phyloP scores from a whole-genome alignment of 257 asterid genomes.

The Nicotiana knightiana region DNA sequence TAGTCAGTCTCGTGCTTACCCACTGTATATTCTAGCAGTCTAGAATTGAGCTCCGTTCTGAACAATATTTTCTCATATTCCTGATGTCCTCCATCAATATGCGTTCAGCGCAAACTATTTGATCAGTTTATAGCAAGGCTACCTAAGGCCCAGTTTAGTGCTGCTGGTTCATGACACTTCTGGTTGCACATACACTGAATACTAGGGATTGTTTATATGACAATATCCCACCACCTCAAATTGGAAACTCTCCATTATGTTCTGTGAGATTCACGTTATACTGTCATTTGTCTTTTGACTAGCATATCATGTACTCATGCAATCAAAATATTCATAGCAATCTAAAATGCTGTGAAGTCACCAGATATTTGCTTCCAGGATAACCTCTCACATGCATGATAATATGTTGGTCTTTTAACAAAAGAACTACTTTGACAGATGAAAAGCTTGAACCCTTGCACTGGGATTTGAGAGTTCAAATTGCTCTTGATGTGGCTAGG shows the following conservation, averaged over 20 bases:
- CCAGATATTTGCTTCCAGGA: not conserved
- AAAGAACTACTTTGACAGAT: conserved; percentile 25
- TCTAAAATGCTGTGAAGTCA: not conserved
- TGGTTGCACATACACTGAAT: not conserved
- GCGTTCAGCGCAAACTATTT: not conserved
- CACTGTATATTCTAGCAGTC: not conserved
- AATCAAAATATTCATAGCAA: not conserved
- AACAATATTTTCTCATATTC: not conserved
- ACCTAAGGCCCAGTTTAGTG: not conserved
- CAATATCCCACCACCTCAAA: not conserved
- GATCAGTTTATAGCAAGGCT: not conserved
- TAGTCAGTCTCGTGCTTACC: not conserved
- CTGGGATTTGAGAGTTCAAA: conserved; percentile 77
- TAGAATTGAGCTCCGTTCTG: not conserved
- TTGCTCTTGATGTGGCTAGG: conserved; percentile 94
- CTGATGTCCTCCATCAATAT: not conserved
- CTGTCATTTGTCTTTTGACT: not conserved
- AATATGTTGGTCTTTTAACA: not conserved
- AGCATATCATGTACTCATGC: not conserved
- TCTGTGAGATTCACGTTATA: not conserved
- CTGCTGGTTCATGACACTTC: not conserved
- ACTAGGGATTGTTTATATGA: not conserved
- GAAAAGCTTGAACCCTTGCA: conserved; percentile 51
- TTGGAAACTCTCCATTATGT: not conserved
- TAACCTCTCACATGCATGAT: not conserved